Evolutionary conservation across 2,329 filamentous ascomycete species (phyloP), one percentile per base, ranked within the genome.

Genomic region (Calycina marina): DNA sequence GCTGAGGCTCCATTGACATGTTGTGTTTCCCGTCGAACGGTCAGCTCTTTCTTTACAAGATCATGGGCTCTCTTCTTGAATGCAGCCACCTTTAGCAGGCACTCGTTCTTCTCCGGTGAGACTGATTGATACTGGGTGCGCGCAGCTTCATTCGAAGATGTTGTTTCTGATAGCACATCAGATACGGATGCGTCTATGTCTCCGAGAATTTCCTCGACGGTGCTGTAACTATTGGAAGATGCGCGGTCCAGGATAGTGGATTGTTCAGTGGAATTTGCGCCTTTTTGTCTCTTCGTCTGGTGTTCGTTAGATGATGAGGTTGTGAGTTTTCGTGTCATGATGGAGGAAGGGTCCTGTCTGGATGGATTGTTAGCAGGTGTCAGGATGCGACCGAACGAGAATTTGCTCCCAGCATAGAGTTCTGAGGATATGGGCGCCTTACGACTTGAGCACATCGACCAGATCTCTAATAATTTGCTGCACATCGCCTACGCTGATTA

Each of bases 51-150:
- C 43, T 66, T 63, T 40, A 79, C 65, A 10, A 83, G 59, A 26
- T 67, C 65, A 44, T 76, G 61, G 11, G 77, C 67, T 47, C 69
- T 66, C 30, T 69, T 67, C 48, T 70, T 73, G 48, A 83, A 79
- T 12, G 45, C 42, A 8, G 39, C 38, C 17, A 49, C 38, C 26
- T 47, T 48, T 17, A 44, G 34, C 29, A 41, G 42, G 8, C 51
- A 20, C 22, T 51, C 45, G 14, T 42, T 40, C 16, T 48, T 40
- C 11, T 31, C 32, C 5, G 33, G 11, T 6, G 42, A 38, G 15
- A 43, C 18, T 25, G 47, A 40, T 26, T 35, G 40, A 14, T 39
- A 46, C 25, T 48, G 46, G 3, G 8, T 46, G 37, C 40, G 39
- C 25, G 40, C 34, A 11, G 40, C 36, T 14, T 40, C 41, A 28